phyloP scores from a whole-genome alignment of 148 eudicot species.

The Polygonum aviculare region DNA sequence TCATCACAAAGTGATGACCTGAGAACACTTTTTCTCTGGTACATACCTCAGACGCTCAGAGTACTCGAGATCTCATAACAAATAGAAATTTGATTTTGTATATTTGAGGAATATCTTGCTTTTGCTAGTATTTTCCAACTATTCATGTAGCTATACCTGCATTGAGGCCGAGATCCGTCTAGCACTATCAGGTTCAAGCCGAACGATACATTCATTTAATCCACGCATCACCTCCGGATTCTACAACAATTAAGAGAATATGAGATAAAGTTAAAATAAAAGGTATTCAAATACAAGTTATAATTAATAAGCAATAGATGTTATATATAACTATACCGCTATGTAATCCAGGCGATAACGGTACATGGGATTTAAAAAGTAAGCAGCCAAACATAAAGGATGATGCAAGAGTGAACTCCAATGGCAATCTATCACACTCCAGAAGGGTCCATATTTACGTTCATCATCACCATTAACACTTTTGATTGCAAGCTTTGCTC shows the following conservation, averaged over 20 bases:
- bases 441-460: constrained; percentile 69
- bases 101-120: not conserved
- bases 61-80: not conserved
- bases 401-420: constrained; percentile 60
- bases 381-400: constrained; percentile 80
- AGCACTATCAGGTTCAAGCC: constrained; percentile 62
- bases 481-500: constrained; percentile 67
- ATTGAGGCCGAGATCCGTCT: constrained; percentile 78
- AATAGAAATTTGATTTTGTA: not conserved
- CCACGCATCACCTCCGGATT: constrained; percentile 87
- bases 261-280: not conserved
- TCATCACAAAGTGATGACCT: not conserved
- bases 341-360: constrained; percentile 73
- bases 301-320: not conserved
- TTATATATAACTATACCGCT: constrained; percentile 37
- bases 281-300: not conserved
- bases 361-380: constrained; percentile 78
- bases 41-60: not conserved
- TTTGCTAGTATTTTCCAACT: not conserved
- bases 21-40: not conserved
- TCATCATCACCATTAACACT: constrained; percentile 57
- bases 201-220: constrained; percentile 78
- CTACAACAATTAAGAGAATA: constrained; percentile 28
- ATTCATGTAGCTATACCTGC: constrained; percentile 43
- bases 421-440: constrained; percentile 73